Base-by-base conservation (phyloP, 176 grass and related monocot genomes). In the Carex littledalei region DNA sequence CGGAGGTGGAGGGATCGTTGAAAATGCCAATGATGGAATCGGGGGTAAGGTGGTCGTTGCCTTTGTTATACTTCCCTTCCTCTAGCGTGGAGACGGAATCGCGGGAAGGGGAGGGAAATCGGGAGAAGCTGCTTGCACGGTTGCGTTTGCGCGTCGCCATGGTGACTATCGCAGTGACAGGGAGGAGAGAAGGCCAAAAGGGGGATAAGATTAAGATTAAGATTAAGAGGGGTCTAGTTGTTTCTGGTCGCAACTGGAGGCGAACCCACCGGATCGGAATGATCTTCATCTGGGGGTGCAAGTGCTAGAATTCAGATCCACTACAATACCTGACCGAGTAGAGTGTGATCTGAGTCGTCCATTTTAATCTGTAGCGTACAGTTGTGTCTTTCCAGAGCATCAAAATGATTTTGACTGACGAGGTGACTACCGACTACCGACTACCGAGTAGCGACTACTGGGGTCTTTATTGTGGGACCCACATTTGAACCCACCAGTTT, bases 131-230 rank as follows among this genome's bases (percentile, higher is more conserved):
- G 80, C 78, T 88, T 75, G 87, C 70, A 24, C 94, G 94, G 61
- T 86, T 91, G 73, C 94, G 92, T 83, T 97, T 97, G 85, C 90
- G 87, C 74, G 90, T 81, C 24, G 90, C 92, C 94, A 94, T 97
- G 43, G 85, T 58, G 69, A 84, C 12, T 12, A 63, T n/a, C 5
- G 35, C 59, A 18, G 79, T 43, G 56, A 63, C 45, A 9, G 81
- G 21, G 43, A 35, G 37, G 32, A 1, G 17, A 60, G 3, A 26
- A 26, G 26, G 26, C 26, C 26, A 26, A 26, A 26, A 26, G 26
- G 7, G 16, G 34, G 59, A 81, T 62, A 35, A 62, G 79, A 81
- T 34, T 34, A 3, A 34, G 32, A 34, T 34, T 34, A 34, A 34
- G 32, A 34, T 34, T 3, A 3, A 35, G 34, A 35, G 34, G 34